phyloP scores from a whole-genome alignment of 2,329 filamentous ascomycete genomes.

The Chaetomium globosum region DNA sequence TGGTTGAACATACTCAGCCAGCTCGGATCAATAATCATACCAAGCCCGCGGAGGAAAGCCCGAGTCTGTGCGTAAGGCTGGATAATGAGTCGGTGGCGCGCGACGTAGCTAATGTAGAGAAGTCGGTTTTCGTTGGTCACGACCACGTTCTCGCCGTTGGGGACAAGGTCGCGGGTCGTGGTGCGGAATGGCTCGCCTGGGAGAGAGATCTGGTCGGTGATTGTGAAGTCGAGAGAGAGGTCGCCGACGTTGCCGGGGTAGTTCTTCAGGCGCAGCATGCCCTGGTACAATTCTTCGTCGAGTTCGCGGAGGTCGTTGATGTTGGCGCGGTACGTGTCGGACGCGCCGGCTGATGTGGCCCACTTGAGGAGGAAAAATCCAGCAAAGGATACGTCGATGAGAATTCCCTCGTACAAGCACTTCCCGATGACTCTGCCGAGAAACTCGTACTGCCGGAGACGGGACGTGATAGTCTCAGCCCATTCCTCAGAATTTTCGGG shows the following conservation, averaged over 20 bases:
- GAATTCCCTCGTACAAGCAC: slow-evolving; percentile 94
- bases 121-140: slow-evolving; percentile 93
- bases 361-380: slow-evolving; percentile 96
- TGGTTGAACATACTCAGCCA: slow-evolving; percentile 99
- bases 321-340: slow-evolving; percentile 78
- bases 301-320: slow-evolving; percentile 92
- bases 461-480: slow-evolving; percentile 58
- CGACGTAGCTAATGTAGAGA: slow-evolving; percentile 92
- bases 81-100: slow-evolving; percentile 78
- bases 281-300: slow-evolving; percentile 87
- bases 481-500: slow-evolving; percentile 59
- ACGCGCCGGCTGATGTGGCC: slow-evolving; percentile 65
- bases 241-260: slow-evolving; percentile 79
- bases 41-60: slow-evolving; percentile 84
- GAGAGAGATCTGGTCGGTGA: slow-evolving; percentile 68
- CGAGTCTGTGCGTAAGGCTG: slow-evolving; percentile 82
- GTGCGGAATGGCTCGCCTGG: slow-evolving; percentile 57
- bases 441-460: slow-evolving; percentile 83
- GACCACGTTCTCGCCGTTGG: slow-evolving; percentile 71
- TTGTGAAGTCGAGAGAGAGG: slow-evolving; percentile 84
- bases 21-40: slow-evolving; percentile 82
- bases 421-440: slow-evolving; percentile 91
- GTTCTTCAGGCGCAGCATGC: slow-evolving; percentile 80
- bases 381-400: slow-evolving; percentile 90
- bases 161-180: slow-evolving; percentile 73